A percentile compares a stretch with the other conserved stretches of the same genome.
These are phyloP conservation scores for Tuber indicum DNA, from an alignment of 495 filamentous ascomycete genomes.

Conservation along the genomic window DNA sequence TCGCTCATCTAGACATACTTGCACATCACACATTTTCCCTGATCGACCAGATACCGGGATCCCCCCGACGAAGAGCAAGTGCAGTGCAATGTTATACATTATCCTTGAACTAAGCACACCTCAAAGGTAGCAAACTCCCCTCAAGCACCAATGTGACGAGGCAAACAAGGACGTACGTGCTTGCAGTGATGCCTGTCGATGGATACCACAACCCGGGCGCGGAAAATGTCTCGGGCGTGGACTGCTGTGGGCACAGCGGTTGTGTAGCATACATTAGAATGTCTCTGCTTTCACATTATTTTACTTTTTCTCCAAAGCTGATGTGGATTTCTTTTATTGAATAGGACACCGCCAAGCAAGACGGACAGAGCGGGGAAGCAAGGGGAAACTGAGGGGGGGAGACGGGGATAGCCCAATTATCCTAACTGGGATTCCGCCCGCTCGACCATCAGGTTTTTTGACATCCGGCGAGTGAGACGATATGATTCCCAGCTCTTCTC, in stretches of 20 bases:
- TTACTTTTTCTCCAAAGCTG: not conserved
- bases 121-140: not conserved
- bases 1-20: not conserved
- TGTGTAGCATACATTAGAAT: not conserved
- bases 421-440: not conserved
- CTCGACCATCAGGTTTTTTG: not conserved
- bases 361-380: not conserved
- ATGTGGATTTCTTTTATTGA: conserved; percentile 3
- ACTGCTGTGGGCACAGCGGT: not conserved
- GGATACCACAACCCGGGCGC: not conserved
- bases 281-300: not conserved
- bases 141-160: not conserved
- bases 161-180: not conserved
- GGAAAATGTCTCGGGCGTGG: not conserved
- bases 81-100: not conserved
- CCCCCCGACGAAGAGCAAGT: not conserved
- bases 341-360: not conserved
- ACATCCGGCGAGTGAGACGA: not conserved
- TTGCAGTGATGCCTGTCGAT: not conserved
- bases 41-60: not conserved
- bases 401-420: not conserved
- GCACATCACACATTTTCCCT: not conserved
- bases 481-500: not conserved
- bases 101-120: not conserved
- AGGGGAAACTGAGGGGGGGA: not conserved